Evolutionary conservation across 805 yeast genomes (phyloP).

Genomic region (Candida anglica): DNA sequence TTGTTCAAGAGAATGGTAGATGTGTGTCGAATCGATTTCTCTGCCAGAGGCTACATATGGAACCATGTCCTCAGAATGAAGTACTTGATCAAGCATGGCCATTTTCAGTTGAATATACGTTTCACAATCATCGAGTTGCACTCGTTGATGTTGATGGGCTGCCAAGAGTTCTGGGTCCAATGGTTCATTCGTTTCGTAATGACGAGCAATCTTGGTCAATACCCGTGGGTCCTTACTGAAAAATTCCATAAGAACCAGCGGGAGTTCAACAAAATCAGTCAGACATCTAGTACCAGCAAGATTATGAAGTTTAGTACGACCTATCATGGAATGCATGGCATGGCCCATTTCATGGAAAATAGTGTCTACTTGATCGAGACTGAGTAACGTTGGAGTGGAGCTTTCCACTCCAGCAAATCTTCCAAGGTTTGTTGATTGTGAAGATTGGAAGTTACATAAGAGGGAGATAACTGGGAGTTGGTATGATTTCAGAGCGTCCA

Average conservation of each 20-base stretch:
- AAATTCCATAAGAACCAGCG: constrained; percentile 93
- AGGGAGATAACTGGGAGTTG: constrained; percentile 90
- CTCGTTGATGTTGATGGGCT: constrained; percentile 48
- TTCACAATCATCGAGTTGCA: constrained; percentile 63
- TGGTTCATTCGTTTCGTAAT: constrained; percentile 61
- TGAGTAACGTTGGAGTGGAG: constrained; percentile 49
- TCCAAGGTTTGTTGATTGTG: constrained; percentile 19
- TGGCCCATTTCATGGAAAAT: constrained; percentile 99
- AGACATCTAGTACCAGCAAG: constrained; percentile 93
- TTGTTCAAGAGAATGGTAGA: constrained; percentile 65
- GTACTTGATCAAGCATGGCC: constrained; percentile 81
- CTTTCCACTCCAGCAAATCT: constrained; percentile 22
- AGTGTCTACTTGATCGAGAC: constrained; percentile 83
- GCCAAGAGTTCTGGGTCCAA: constrained; percentile 49
- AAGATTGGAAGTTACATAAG: constrained; percentile 71
- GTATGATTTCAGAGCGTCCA: constrained; percentile 45
- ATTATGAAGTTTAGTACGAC: constrained; percentile 84
- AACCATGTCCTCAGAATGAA: constrained; percentile 49
- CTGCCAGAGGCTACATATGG: constrained; percentile 9
- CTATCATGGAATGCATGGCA: constrained; percentile 97
- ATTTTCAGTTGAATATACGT: constrained; percentile 82
- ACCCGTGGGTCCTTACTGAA: constrained; percentile 84
- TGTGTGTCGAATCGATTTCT: constrained; percentile 50
- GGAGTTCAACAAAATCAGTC: constrained; percentile 94
- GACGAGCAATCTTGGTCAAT: constrained; percentile 65